phyloP scores from a whole-genome alignment of 345 rosid species.

The Lenwebbia sp. region DNA sequence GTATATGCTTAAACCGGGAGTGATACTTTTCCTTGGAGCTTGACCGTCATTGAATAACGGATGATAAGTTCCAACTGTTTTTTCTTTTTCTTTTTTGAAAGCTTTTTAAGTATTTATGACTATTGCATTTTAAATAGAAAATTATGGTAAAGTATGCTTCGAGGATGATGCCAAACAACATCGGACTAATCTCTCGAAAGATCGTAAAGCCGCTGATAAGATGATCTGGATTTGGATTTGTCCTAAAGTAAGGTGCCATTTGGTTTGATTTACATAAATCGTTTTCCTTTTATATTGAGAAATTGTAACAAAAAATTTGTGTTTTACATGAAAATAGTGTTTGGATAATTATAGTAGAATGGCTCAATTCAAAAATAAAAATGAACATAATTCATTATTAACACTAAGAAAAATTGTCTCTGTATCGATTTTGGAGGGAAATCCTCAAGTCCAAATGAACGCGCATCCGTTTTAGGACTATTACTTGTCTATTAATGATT shows the following conservation, averaged over 20 bases:
- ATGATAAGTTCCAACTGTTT: background rate
- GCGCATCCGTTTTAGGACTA: background rate
- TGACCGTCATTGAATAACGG: background rate
- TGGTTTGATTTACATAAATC: background rate
- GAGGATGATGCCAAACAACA: background rate
- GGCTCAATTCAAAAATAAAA: background rate
- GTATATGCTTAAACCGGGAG: background rate
- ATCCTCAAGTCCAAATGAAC: background rate
- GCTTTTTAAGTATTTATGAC: background rate
- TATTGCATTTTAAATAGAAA: background rate
- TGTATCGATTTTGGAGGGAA: background rate
- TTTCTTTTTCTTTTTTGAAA: background rate
- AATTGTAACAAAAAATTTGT: background rate
- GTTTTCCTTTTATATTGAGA: background rate
- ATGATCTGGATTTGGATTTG: background rate
- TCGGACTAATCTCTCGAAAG: background rate
- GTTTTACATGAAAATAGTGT: background rate
- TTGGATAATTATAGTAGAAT: background rate
- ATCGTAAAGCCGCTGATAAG: background rate
- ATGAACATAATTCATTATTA: background rate
- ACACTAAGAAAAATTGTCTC: background rate
- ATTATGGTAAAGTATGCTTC: background rate
- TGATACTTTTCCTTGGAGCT: background rate
- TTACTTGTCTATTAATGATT: background rate
- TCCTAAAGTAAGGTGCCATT: background rate